Conservation (phyloP, 1,139 yeast genomes). For the Kodamaea suecica region DNA sequence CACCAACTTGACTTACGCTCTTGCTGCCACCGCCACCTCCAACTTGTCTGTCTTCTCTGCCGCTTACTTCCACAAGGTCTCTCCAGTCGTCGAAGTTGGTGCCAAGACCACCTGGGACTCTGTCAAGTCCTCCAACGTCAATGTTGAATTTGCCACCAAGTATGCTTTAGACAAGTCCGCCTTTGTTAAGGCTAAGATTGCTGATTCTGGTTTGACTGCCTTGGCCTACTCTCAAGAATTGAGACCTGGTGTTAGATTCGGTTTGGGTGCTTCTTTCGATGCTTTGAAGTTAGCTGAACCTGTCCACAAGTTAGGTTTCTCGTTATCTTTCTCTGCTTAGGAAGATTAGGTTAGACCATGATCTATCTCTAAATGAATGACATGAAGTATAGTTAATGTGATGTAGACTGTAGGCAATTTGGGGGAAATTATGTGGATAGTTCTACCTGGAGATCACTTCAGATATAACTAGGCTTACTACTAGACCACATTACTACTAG, state of each 20-base stretch:
- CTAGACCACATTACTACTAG: no score
- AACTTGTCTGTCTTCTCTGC: constrained; percentile 91
- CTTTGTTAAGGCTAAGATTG: constrained; percentile 93
- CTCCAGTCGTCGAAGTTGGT: constrained; percentile 91
- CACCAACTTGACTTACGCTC: constrained; percentile 82
- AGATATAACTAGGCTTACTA: no score
- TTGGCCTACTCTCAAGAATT: constrained; percentile 91
- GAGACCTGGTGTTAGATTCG: constrained; percentile 96
- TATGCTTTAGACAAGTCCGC: constrained; percentile 84
- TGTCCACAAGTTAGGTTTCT: constrained; percentile 96
- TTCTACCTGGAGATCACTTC: no score
- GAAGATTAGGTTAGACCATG: background rate
- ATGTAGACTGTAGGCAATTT: no score
- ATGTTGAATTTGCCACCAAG: constrained; percentile 93
- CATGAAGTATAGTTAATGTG: background rate
- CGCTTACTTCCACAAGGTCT: constrained; percentile 95
- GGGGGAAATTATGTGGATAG: no score
- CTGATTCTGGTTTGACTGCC: constrained; percentile 95
- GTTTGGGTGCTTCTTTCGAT: constrained; percentile 96
- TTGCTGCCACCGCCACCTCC: constrained; percentile 85
- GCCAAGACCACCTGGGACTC: constrained; percentile 97
- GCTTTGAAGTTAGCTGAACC: constrained; percentile 95
- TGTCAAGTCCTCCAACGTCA: constrained; percentile 62
- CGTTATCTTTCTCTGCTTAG: constrained; percentile 87
- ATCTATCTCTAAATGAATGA: background rate